Evolutionary conservation across 2,329 filamentous ascomycete genomes (phyloP), one percentile per base, ranked within the genome.

Genomic region (Fusarium mexicanum): DNA sequence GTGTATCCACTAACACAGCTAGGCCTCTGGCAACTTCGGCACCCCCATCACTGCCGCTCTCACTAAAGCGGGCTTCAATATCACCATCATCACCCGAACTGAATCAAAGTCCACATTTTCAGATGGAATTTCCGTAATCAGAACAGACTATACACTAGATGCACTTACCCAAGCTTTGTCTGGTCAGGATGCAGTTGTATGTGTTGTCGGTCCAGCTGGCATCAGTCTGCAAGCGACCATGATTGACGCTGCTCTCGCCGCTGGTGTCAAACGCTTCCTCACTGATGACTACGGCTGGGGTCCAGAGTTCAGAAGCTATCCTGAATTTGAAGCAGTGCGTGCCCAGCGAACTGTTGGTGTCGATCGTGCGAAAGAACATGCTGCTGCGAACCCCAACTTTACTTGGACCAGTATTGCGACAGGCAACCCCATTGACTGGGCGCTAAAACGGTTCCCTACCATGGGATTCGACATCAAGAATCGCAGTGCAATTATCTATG

Each of bases 1-100:
- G 2, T 10, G 0, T 3, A 24, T n/a, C 26, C 3, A 38, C 64
- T 75, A 58, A 74, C 24, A 2, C 22, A 17, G 9, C 11, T 9
- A 74, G 72, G 72, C 72, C 13, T 70, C 72, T n/a, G 72, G 72
- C 7, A 75, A 75, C 53, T 75, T 74, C 14, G 72, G 72, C 35
- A 58, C 69, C 2, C 72, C 72, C 20, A 74, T 74, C 35, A 74
- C 72, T 18, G 50, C 64, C 12, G 72, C 72, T 22, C 72, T 74
- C 16, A 59, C 8, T 26, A 47, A 67, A 24, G 69, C 61, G 10
- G 58, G 61, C 20, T 74, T 75, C 16, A 16, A 63, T 2, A 38
- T 73, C 8, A 74, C 72, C 3, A 51, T 74, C n/a, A 61, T 74
- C 35, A 75, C 69, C 6, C 64, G 72, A 12, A 63, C 40, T 10